phyloP scores from a whole-genome alignment of 1,284 basidiomycete genomes.

The Trametes polyzona region DNA sequence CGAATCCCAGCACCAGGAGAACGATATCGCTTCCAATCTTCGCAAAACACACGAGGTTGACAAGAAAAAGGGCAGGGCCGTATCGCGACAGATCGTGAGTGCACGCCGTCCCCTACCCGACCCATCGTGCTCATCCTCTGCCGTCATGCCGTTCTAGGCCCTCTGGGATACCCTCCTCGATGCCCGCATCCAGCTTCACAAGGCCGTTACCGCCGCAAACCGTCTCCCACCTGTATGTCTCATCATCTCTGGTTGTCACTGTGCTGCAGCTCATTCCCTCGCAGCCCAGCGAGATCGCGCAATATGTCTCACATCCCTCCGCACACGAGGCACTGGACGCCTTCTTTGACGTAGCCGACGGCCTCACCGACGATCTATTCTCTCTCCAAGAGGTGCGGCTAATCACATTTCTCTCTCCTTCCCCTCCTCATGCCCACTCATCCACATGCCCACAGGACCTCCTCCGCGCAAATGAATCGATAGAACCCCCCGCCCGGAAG shows the following conservation, averaged over 20 bases:
- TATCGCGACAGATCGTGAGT: slow-evolving; percentile 82
- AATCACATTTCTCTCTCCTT: slow-evolving; percentile 10
- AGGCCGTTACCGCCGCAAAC: slow-evolving; percentile 69
- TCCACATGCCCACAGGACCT: slow-evolving; percentile 13
- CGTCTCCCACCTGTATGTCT: slow-evolving; percentile 57
- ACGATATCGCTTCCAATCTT: slow-evolving; percentile 56
- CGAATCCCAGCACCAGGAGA: slow-evolving; percentile 22
- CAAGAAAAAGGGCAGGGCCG: slow-evolving; percentile 77
- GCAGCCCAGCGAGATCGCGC: slow-evolving; percentile 20
- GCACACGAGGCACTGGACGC: slow-evolving; percentile 43
- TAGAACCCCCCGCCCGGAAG: slow-evolving; percentile 60
- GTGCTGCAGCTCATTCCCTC: no score
- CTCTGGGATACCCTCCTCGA: slow-evolving; percentile 88
- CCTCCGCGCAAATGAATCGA: slow-evolving; percentile 46
- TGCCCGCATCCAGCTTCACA: slow-evolving; percentile 88
- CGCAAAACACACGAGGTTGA: slow-evolving; percentile 67
- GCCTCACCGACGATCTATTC: slow-evolving; percentile 69
- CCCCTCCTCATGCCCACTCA: neutral
- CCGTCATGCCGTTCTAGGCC: slow-evolving; percentile 47
- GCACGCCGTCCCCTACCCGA: slow-evolving; percentile 1
- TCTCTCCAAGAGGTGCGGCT: slow-evolving; percentile 63
- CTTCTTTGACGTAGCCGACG: slow-evolving; percentile 61
- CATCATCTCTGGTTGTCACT: no score
- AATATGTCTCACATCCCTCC: slow-evolving; percentile 26
- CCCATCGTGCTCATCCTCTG: slow-evolving; percentile 13